Evolutionary conservation across 2,329 filamentous ascomycete genomes (phyloP), one percentile per base, ranked within the genome.

Genomic region (Dactylellina sp.): DNA sequence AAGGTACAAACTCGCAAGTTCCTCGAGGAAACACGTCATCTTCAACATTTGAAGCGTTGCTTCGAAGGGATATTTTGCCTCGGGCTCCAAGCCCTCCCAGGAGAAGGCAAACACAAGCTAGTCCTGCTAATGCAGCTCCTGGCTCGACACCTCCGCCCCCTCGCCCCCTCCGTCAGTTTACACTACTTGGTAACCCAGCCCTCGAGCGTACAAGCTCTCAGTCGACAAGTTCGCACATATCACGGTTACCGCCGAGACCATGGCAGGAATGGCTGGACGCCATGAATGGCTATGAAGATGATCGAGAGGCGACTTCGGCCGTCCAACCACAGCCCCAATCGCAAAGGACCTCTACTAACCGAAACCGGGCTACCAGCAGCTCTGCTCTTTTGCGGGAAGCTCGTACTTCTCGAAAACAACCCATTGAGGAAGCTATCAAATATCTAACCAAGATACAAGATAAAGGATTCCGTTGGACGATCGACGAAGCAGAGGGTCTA

Each of bases 381-480:
- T 57, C 59, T 22, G 50, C 55, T 25, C 24, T 63, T 1, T 32
- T 62, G 39, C 59, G 55, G 16, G 66, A 50, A 28, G 46, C 52
- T 16, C 35, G 66, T 14, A 50, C 50, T 22, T 22, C 32, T 20
- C 32, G 66, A 20, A 71, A 71, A 32, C 66, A 71, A 25, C 62
- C 70, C 11, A 79, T 89, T 57, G 86, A 88, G 77, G 85, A 86
- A 76, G 85, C 86, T 0, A 85, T 90, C 77, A 85, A 84, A 77
- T 90, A 89, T 79, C 83, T 90, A 14, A 85, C 87, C 62, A 83
- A 84, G 59, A 81, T 90, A 75, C 85, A 87, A 24, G 60, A 74
- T 40, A 56, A 50, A 25, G 60, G 66, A 24, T 71, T 71, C 37
- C 66, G 64, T 53, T 71, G 66, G 66, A 64, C 66, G 44, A 71